Evolutionary conservation across 352 stramenopile genomes (phyloP), one percentile per base, ranked within the genome.

Genomic region (Globisporangium orthogonon): DNA sequence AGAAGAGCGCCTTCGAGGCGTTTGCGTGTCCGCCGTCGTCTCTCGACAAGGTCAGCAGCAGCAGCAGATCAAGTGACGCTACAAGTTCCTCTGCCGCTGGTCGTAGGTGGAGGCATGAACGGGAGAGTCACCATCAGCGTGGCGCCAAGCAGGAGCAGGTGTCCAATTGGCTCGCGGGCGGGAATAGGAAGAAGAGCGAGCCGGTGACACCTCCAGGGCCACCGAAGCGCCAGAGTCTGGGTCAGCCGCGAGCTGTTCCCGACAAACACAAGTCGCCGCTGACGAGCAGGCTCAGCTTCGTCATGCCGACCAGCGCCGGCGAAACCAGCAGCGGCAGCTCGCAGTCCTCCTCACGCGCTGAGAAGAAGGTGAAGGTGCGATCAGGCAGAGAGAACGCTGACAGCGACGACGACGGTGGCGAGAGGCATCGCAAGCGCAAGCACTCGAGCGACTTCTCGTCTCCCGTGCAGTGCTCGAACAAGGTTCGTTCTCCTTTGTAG

Each of bases 61-160:
- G 7, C 18, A 45, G 52, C 15, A 41, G 18, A 23, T 28, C 2
- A 13, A 50, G 30, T 15, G 48, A 47, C 29, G 40, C n/a, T 7
- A 53, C 28, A 13, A 50, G 30, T 15, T 40, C 47, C 29, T 30
- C n/a, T 4, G 50, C 28, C 15, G 48, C 47, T 33, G 30, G 11
- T n/a, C 51, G 28, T 35, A 65, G 56, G 14, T 73, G 67, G 70
- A 48, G 50, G 9, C 41, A 67, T 48, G 50, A 65, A 15, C 58
- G 56, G 0, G 37, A 61, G 31, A 23, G 23, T 23, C 23, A 23
- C 23, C 23, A 23, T 23, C 40, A 67, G 11, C 75, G 54, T 52
- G 51, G 61, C 46, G 45, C 58, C 29, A 63, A 55, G 31, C 63
- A 62, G 3, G 29, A 11, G n/a, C 5, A 1, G 37, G 17, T 43